Evolutionary conservation across 1,284 basidiomycete species (phyloP).

Genomic region (Heimioporus punctisporus): DNA sequence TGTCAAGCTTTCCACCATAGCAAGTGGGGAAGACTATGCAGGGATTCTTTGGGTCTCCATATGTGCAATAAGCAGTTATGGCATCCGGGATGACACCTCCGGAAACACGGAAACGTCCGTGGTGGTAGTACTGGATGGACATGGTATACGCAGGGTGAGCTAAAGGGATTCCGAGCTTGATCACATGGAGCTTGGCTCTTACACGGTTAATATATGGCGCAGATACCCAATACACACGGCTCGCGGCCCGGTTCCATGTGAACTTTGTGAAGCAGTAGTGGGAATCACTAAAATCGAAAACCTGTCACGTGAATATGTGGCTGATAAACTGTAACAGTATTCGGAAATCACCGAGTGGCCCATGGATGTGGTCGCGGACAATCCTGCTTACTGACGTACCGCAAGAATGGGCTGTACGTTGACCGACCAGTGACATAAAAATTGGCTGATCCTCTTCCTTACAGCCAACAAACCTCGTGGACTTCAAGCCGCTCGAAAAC

Average conservation of each 20-base stretch:
- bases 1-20: slow-evolving; percentile 37
- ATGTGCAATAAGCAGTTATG: slow-evolving; percentile 41
- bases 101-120: slow-evolving; percentile 37
- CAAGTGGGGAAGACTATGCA: slow-evolving; percentile 44
- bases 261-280: too few relatives aligned
- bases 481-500: slow-evolving; percentile 99
- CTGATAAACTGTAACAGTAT: slow-evolving; percentile 39
- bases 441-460: slow-evolving; percentile 15
- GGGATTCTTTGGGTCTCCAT: slow-evolving; percentile 37
- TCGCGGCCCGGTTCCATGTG: slow-evolving; percentile 4
- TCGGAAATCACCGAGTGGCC: slow-evolving; percentile 27
- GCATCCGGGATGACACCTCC: slow-evolving; percentile 41
- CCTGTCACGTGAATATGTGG: slow-evolving; percentile 18
- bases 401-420: slow-evolving; percentile 84
- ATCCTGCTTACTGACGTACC: slow-evolving; percentile 38
- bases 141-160: slow-evolving; percentile 12
- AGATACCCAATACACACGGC: not conserved
- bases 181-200: not conserved
- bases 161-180: too few relatives aligned
- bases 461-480: slow-evolving; percentile 98
- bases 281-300: not conserved
- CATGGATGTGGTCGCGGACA: slow-evolving; percentile 10
- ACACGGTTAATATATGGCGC: slow-evolving; percentile 5
- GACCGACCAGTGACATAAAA: slow-evolving; percentile 19
- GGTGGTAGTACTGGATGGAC: slow-evolving; percentile 39